Evolutionary conservation across 164 flowering plant genomes (phyloP), one percentile per base, ranked within the genome.

Genomic region (Vitis rotundifolia): DNA sequence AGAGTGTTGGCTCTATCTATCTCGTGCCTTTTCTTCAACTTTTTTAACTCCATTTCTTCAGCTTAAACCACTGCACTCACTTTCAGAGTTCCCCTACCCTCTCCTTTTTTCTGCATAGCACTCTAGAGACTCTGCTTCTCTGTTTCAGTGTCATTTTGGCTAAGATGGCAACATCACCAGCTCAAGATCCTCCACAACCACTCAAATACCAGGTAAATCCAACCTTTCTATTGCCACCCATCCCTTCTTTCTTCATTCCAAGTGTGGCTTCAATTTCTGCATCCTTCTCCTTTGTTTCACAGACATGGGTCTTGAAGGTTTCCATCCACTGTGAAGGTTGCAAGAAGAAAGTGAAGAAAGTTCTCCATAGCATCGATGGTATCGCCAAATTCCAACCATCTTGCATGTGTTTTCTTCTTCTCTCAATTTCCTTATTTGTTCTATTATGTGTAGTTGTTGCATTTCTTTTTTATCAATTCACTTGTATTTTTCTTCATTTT

Each of bases 281-380:
- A 28, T 69, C 11, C 22, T n/a, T 65, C 11, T 60, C 3, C 5
- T 47, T 8, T 75, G 56, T 64, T 68, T 70, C 53, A 56, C 80
- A 92, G 97, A 92, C 87, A 77, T 90, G 93, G 93, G 77, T 79
- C 14, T 75, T 92, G 81, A 92, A 83, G 80, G 97, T 92, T 14
- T 80, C 80, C 28, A 88, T 92, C 76, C 93, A 92, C 75, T 92
- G 97, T 61, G 86, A 81, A 74, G 94, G 93, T 59, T 92, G 97
- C 86, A 83, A 81, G 81, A 88, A 80, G 82, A 88, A 92, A 75
- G 97, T 92, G 31, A 87, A 87, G 86, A 88, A 77, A 74, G 81
- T 92, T 56, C 84, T 92, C 44, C 87, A 85, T 55, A 76, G 74
- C 80, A 80, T 90, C 51, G 97, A 92, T 47, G 97, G 92, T 87